These are phyloP conservation scores for Linum trigynum DNA, from an alignment of 345 rosid species.

Conservation along the genomic window DNA sequence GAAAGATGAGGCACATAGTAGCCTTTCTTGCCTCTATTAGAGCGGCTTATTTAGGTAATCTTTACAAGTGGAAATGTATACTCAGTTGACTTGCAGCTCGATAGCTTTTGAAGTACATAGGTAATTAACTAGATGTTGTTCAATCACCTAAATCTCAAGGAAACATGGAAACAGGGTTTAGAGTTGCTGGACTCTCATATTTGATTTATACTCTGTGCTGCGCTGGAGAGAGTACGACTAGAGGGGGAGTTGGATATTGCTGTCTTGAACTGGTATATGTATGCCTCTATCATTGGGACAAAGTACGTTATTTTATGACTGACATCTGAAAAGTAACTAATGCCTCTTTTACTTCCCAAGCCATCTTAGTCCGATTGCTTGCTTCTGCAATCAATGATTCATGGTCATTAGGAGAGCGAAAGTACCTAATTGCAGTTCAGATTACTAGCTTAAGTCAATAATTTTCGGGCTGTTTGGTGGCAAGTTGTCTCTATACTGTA, in stretches of 20 bases:
- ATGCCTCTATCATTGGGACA: background rate
- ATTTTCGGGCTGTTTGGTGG: background rate
- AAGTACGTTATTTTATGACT: background rate
- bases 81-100: background rate
- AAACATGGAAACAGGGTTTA: too few species aligned
- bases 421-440: too few species aligned
- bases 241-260: background rate
- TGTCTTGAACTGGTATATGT: background rate
- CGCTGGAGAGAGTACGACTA: background rate
- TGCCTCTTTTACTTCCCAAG: background rate
- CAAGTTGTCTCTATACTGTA: background rate
- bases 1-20: background rate
- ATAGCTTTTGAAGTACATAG: too few species aligned
- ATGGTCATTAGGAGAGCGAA: too few species aligned
- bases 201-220: background rate
- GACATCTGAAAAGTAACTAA: background rate
- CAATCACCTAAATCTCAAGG: too few species aligned
- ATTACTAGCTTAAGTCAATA: too few species aligned
- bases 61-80: background rate
- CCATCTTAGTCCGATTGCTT: background rate
- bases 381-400: background rate
- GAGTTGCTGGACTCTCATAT: too few species aligned
- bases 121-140: too few species aligned
- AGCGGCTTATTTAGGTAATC: too few species aligned
- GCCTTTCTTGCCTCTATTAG: too few species aligned